Base-by-base conservation (phyloP, 1,139 yeast species). In the Candida tetrigidarum region DNA sequence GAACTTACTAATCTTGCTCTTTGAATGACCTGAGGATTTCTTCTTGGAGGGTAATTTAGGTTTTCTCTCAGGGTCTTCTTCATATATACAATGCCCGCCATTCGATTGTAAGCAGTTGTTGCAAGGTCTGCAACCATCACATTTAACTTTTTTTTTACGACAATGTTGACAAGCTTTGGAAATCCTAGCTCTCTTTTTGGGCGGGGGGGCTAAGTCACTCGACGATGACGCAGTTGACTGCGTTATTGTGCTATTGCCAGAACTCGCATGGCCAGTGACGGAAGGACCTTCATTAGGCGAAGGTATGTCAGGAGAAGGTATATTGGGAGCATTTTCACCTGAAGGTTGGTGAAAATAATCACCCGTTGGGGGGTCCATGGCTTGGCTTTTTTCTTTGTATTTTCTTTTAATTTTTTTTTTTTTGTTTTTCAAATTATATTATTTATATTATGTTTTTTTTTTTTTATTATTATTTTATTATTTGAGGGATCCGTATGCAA, bases 131-230 rank as follows among this genome's bases (percentile, higher is more conserved):
- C 59, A 59, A 0, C 83, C 83, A 53, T 74, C 69, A 56, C 83
- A 78, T 51, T 74, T 77, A 43, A 77, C 66, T 54, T 78, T 78
- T 55, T 75, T 76, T 22, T 60, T 48, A 5, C 83, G 64, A 53
- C 83, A 80, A 9, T 66, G 65, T 47, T 77, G 81, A 54, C 85
- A 80, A 2, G 85, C 85, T 2, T 74, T 76, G 38, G 81, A 59
- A 35, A 70, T 66, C 8, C 78, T 58, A 34, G 53, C 52, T 20
- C 50, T 38, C 20, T 48, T 40, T 19, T 41, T 20, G 16, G 23
- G 36, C 2, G 36, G 36, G 11, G 23, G 22, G 20, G 41, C 19
- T 12, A 19, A 4, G 18, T 19, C 35, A 4, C 22, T 27, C 3
- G 34, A 27, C 14, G 41, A 37, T n/a, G 41, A 28, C 7, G 41